Evolutionary conservation across 345 rosid genomes (phyloP).

Genomic region (Salix arbutifolia): DNA sequence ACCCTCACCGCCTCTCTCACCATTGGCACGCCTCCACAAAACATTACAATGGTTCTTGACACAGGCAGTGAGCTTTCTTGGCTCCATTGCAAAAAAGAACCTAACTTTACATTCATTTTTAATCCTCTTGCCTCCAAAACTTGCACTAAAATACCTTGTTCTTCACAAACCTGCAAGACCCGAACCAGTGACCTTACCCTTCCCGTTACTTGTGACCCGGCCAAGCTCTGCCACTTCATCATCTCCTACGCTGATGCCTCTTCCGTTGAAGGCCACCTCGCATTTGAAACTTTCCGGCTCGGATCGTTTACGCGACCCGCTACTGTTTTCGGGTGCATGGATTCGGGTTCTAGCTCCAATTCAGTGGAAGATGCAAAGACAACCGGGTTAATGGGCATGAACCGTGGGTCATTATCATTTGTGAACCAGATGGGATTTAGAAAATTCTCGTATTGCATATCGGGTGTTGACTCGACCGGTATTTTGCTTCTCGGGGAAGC

Average conservation of each 20-base stretch:
- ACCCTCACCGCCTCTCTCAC: constrained; percentile 56
- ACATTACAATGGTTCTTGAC: constrained; percentile 61
- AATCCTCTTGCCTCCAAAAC: constrained; percentile 42
- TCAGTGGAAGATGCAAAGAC: constrained; percentile 57
- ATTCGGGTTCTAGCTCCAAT: constrained; percentile 53
- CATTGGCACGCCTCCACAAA: constrained; percentile 66
- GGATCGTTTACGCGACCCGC: constrained; percentile 42
- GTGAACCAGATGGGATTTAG: constrained; percentile 59
- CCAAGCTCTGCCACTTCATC: constrained; percentile 45
- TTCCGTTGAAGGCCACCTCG: constrained; percentile 59
- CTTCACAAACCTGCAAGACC: constrained; percentile 42
- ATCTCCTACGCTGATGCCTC: constrained; percentile 57
- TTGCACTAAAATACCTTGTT: constrained; percentile 44
- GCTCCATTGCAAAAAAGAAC: constrained; percentile 50
- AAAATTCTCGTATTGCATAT: constrained; percentile 77
- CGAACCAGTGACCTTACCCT: constrained; percentile 43
- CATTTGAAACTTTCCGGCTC: constrained; percentile 41
- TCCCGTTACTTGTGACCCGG: constrained; percentile 48
- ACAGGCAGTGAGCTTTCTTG: constrained; percentile 81
- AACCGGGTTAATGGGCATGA: constrained; percentile 81
- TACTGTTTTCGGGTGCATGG: constrained; percentile 71
- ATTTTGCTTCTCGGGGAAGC: constrained; percentile 60
- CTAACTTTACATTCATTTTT: constrained; percentile 33
- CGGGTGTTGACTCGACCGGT: constrained; percentile 64
- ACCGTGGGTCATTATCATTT: constrained; percentile 70